Percentiles rank a stretch among this genome's conserved stretches.
These are phyloP conservation scores for Beauveria australis DNA, from an alignment of 2,329 filamentous ascomycete species.

Conservation along the genomic window DNA sequence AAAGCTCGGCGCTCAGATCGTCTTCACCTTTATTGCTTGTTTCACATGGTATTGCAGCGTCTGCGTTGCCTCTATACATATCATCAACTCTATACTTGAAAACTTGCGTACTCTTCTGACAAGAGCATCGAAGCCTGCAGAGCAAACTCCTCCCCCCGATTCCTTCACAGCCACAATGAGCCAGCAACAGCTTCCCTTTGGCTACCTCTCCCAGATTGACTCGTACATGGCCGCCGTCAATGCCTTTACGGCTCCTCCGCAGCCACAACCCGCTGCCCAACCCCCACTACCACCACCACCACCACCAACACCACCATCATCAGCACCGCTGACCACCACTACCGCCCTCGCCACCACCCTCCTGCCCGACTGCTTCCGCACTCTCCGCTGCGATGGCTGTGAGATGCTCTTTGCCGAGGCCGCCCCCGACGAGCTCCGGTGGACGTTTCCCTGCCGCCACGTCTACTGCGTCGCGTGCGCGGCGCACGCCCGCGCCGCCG, in stretches of 20 bases:
- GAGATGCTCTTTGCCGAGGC: conserved; percentile 11
- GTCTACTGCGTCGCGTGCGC: conserved; percentile 8
- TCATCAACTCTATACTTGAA: no score
- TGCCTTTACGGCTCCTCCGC: not conserved
- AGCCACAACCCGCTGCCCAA: no score
- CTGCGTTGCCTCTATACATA: no score
- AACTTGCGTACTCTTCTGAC: no score
- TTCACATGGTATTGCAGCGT: not conserved
- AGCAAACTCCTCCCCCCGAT: no score
- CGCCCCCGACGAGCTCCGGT: not conserved
- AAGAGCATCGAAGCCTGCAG: no score
- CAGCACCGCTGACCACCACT: not conserved
- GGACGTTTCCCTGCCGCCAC: conserved; percentile 10
- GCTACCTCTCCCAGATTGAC: not conserved
- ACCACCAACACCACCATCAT: not conserved
- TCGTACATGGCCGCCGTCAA: not conserved
- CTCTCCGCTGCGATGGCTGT: conserved; percentile 10
- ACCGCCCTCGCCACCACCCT: not conserved
- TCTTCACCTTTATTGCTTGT: not conserved
- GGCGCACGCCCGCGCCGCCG: not conserved
- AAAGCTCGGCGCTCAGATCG: no score
- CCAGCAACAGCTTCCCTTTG: conserved; percentile 1
- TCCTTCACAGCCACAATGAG: not conserved
- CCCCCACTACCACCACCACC: not conserved
- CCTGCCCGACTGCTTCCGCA: conserved; percentile 8